Conservation (phyloP, 2,329 filamentous ascomycete genomes). For the Fusarium ambrosium region DNA sequence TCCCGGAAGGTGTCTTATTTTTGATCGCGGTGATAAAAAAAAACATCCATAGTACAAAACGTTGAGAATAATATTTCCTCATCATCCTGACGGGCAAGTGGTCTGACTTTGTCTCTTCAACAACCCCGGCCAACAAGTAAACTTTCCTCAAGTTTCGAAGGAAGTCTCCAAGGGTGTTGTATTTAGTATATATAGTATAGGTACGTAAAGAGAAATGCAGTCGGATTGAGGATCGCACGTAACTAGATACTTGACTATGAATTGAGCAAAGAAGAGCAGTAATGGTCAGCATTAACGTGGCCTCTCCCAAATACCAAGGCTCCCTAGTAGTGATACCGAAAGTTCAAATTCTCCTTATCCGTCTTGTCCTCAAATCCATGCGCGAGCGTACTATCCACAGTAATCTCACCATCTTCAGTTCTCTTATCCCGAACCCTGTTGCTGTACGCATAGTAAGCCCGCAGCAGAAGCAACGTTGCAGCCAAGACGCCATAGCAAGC, state of each 20-base stretch:
- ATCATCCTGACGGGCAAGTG: too few species aligned
- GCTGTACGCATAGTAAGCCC: not conserved
- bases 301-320: not conserved
- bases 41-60: too few species aligned
- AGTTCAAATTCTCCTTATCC: not conserved
- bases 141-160: too few species aligned
- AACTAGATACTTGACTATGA: not conserved
- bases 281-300: not conserved
- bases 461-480: not conserved
- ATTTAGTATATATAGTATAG: too few species aligned
- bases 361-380: constrained; percentile 2
- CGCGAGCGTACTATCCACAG: not conserved
- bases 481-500: not conserved
- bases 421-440: not conserved
- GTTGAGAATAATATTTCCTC: too few species aligned
- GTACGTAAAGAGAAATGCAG: not conserved
- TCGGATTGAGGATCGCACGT: not conserved
- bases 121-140: too few species aligned
- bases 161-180: too few species aligned
- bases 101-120: too few species aligned
- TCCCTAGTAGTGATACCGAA: not conserved
- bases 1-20: too few species aligned
- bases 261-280: not conserved
- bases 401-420: not conserved
- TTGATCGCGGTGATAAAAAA: too few species aligned